Evolutionary conservation across 176 grass and related monocot species (phyloP).

Genomic region (Urochloa ruziziensis): DNA sequence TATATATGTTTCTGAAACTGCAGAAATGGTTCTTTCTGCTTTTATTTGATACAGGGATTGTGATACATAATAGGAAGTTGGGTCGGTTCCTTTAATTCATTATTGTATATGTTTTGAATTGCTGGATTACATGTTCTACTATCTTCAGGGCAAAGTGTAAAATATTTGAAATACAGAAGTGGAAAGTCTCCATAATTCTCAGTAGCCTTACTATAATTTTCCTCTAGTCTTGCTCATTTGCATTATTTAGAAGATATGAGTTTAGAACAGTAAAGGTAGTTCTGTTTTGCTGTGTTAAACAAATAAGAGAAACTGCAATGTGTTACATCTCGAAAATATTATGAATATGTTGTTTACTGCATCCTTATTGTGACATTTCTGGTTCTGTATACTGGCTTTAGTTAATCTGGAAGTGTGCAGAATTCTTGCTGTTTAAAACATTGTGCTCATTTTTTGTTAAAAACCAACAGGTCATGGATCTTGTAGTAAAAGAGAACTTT

Average conservation of each 20-base stretch:
- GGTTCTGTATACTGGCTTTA: not conserved
- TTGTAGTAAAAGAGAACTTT: conserved; percentile 78
- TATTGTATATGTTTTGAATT: not conserved
- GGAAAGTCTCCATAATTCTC: not conserved
- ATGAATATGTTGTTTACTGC: not conserved
- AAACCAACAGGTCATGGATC: conserved; percentile 91
- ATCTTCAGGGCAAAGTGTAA: not conserved
- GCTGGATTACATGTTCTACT: not conserved
- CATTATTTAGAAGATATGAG: too few relatives aligned
- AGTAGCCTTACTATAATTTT: not conserved
- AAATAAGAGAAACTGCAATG: not conserved
- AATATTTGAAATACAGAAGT: conserved; percentile 1
- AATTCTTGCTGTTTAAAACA: not conserved
- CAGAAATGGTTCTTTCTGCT: not conserved
- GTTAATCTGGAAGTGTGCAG: not conserved
- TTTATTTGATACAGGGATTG: not conserved
- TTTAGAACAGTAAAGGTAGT: not conserved
- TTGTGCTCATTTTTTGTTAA: not conserved
- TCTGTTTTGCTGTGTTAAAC: not conserved
- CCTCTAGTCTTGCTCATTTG: not conserved
- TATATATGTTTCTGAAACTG: not conserved
- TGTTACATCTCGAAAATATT: not conserved
- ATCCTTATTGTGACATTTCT: not conserved
- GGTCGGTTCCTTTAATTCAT: not conserved
- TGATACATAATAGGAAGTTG: not conserved